phyloP scores from a whole-genome alignment of 2,329 filamentous ascomycete genomes.

The Verticillium klebahnii region DNA sequence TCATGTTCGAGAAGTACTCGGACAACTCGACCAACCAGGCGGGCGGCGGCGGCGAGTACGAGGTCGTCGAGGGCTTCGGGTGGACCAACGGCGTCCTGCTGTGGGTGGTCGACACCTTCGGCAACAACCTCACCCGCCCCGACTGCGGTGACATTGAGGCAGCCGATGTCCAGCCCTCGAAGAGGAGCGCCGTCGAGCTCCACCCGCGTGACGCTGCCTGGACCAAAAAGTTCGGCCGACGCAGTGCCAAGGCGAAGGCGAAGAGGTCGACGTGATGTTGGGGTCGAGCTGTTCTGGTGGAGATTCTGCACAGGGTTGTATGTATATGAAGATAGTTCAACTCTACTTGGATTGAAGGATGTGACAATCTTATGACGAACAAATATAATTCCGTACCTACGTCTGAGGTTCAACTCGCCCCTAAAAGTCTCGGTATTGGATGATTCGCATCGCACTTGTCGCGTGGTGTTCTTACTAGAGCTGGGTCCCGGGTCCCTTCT shows the following conservation, averaged over 20 bases:
- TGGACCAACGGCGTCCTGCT: constrained; percentile 68
- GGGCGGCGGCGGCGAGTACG: constrained; percentile 63
- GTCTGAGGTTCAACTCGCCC: too few relatives aligned
- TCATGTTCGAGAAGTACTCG: constrained; percentile 68
- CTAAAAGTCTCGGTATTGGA: too few relatives aligned
- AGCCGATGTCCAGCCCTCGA: constrained; percentile 26
- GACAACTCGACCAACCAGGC: constrained; percentile 56
- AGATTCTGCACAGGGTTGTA: background rate
- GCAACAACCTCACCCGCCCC: constrained; percentile 46
- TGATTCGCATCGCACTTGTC: too few relatives aligned
- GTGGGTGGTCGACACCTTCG: constrained; percentile 61
- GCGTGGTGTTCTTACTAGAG: background rate
- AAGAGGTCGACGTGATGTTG: background rate
- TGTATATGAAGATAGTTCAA: background rate
- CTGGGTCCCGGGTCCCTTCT: background rate
- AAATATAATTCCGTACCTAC: too few relatives aligned
- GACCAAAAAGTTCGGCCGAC: constrained; percentile 41
- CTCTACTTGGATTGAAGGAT: background rate
- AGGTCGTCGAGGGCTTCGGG: constrained; percentile 65
- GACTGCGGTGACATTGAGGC: constrained; percentile 48
- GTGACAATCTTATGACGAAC: background rate
- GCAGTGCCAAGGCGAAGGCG: constrained; percentile 2
- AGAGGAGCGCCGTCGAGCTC: constrained; percentile 41
- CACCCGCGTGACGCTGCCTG: constrained; percentile 39
- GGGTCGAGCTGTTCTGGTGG: background rate